Percentiles rank a stretch among this genome's conserved stretches.
These are phyloP conservation scores for Dichotomocladium elegans DNA, from an alignment of 371 early-diverging fungal genomes.

Conservation along the genomic window DNA sequence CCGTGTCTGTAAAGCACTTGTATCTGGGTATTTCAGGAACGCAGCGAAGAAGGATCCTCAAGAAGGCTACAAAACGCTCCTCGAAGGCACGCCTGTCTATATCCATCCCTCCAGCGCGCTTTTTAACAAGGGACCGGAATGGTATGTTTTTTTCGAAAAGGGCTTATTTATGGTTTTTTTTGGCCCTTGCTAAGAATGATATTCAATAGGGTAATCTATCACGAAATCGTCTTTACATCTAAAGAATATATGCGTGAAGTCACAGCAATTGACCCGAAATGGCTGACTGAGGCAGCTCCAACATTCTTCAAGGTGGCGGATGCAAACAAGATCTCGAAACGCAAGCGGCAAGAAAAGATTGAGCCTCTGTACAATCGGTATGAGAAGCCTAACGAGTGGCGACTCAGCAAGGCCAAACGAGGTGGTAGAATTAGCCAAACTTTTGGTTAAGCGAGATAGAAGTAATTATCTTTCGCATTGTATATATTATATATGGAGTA, in stretches of 20 bases:
- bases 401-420: conserved; percentile 74
- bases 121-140: conserved; percentile 95
- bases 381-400: conserved; percentile 88
- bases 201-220: conserved; percentile 85
- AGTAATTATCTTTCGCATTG: too few relatives aligned
- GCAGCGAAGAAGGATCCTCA: conserved; percentile 97
- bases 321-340: conserved; percentile 86
- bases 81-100: conserved; percentile 95
- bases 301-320: conserved; percentile 94
- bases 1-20: conserved; percentile 85
- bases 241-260: conserved; percentile 98
- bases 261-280: conserved; percentile 93
- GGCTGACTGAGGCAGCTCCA: conserved; percentile 97
- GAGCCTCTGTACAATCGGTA: conserved; percentile 93
- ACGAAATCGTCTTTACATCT: conserved; percentile 94
- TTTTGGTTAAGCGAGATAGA: conserved; percentile 64
- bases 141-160: conserved; percentile 40
- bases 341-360: conserved; percentile 89
- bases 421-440: conserved; percentile 78
- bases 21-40: conserved; percentile 93
- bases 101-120: conserved; percentile 95
- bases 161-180: neutral
- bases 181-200: neutral
- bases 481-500: too few relatives aligned
- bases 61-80: conserved; percentile 95